Evolutionary conservation across 2,329 filamentous ascomycete species (phyloP).

Genomic region (Aureobasidium vineae): DNA sequence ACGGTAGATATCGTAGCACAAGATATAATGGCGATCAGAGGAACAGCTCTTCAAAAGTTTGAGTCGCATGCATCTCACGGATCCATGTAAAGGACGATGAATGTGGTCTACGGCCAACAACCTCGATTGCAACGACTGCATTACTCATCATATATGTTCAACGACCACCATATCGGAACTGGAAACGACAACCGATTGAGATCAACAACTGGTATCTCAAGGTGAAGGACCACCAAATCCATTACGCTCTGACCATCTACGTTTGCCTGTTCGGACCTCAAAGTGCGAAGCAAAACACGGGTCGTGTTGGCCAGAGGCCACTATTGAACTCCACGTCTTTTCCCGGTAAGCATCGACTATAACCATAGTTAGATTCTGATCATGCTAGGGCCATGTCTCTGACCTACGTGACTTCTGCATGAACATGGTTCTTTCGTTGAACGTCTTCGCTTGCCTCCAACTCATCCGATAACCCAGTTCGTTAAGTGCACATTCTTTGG

Average conservation of each 20-base stretch:
- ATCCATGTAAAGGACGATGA: background rate
- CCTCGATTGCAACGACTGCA: background rate
- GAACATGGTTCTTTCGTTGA: conserved; percentile 81
- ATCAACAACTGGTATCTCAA: background rate
- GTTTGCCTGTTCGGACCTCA: conserved; percentile 84
- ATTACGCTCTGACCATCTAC: conserved; percentile 52
- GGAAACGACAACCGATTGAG: too few relatives aligned
- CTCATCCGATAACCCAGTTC: conserved; percentile 94
- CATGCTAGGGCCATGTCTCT: background rate
- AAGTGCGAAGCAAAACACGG: conserved; percentile 75
- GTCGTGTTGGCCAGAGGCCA: conserved; percentile 73
- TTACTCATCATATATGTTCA: background rate
- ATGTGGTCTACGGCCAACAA: background rate
- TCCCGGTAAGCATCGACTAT: conserved; percentile 91
- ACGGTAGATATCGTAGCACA: too few relatives aligned
- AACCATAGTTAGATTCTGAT: background rate
- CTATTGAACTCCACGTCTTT: conserved; percentile 81
- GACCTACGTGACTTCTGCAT: conserved; percentile 85
- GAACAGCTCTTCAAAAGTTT: too few relatives aligned
- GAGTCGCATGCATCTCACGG: too few relatives aligned
- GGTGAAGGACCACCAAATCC: background rate
- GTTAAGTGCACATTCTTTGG: conserved; percentile 86
- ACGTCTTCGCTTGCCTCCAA: conserved; percentile 92
- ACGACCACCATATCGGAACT: background rate
- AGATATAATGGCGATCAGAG: too few relatives aligned